These are phyloP conservation scores for Apiotrichum akiyoshidainum DNA, from an alignment of 1,284 basidiomycete species.

Conservation along the genomic window DNA sequence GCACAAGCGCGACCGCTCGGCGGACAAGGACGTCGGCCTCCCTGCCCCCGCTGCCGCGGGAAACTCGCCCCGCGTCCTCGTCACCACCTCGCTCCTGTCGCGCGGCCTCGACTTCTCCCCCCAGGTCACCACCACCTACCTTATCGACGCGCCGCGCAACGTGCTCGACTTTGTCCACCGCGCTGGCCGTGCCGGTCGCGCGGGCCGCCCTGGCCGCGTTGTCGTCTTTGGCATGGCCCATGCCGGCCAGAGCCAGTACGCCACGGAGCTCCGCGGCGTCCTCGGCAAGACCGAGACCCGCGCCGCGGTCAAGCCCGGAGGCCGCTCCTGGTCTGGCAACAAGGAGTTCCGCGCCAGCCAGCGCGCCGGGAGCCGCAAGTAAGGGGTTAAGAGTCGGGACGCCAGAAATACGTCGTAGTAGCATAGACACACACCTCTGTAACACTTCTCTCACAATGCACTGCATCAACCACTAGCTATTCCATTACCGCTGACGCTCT, in stretches of 20 bases:
- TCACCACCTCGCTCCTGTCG: conserved; percentile 87
- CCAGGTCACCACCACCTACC: conserved; percentile 70
- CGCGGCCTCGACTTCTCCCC: conserved; percentile 83
- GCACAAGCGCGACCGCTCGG: conserved; percentile 3
- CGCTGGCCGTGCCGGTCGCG: conserved; percentile 64
- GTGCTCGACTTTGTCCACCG: conserved; percentile 86
- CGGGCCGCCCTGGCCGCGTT: conserved; percentile 64
- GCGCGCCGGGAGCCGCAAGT: background rate
- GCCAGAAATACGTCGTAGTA: no score
- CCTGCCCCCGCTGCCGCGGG: background rate
- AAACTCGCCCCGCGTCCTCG: conserved; percentile 59
- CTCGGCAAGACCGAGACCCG: conserved; percentile 18
- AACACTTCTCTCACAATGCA: background rate
- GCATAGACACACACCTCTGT: background rate
- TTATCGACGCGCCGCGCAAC: conserved; percentile 77
- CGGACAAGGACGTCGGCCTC: background rate
- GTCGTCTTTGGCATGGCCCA: conserved; percentile 49
- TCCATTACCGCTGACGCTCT: background rate
- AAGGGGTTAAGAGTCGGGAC: background rate
- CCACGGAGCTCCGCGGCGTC: conserved; percentile 26
- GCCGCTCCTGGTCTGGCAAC: conserved; percentile 16
- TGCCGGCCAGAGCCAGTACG: conserved; percentile 22
- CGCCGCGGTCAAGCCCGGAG: conserved; percentile 17
- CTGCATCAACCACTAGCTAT: background rate
- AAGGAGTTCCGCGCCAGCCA: background rate